phyloP scores from a whole-genome alignment of 2,329 filamentous ascomycete species.

The Xylaria sp. region DNA sequence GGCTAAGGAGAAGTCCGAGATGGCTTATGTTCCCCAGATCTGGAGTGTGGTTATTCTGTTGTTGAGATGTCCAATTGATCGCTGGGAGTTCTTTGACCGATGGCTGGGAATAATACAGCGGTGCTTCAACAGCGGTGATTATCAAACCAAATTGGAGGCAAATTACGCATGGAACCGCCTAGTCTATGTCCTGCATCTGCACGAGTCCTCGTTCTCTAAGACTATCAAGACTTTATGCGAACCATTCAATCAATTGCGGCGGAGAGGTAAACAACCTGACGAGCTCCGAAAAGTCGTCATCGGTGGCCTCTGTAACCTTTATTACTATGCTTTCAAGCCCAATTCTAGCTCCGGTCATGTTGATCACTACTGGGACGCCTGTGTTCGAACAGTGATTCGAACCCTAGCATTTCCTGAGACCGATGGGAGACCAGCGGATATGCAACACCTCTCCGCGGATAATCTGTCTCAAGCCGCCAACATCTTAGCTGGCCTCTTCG shows the following conservation, averaged over 20 bases:
- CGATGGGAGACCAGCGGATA: slow-evolving; percentile 48
- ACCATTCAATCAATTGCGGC: slow-evolving; percentile 77
- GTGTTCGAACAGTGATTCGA: slow-evolving; percentile 72
- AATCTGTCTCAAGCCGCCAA: slow-evolving; percentile 70
- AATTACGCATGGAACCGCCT: slow-evolving; percentile 89
- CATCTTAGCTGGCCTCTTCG: slow-evolving; percentile 79
- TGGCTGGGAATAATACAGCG: slow-evolving; percentile 85
- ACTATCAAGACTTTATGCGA: slow-evolving; percentile 68
- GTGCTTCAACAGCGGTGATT: slow-evolving; percentile 85
- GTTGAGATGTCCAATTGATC: slow-evolving; percentile 72
- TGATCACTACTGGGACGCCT: slow-evolving; percentile 82
- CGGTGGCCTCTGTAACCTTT: slow-evolving; percentile 80
- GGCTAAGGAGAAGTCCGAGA: slow-evolving; percentile 71
- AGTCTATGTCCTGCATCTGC: slow-evolving; percentile 76
- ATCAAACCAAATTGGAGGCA: slow-evolving; percentile 76
- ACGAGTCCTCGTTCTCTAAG: slow-evolving; percentile 67
- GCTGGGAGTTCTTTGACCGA: slow-evolving; percentile 77
- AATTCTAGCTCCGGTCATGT: slow-evolving; percentile 72
- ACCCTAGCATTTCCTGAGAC: slow-evolving; percentile 60
- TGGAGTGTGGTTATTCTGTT: slow-evolving; percentile 88
- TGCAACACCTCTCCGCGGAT: slow-evolving; percentile 54
- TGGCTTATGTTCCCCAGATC: slow-evolving; percentile 80
- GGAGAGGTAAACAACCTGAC: slow-evolving; percentile 69
- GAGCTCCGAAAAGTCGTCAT: slow-evolving; percentile 69
- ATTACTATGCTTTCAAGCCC: slow-evolving; percentile 86